Evolutionary conservation across 2,329 filamentous ascomycete species (phyloP).

Genomic region (Colletotrichum phormii): DNA sequence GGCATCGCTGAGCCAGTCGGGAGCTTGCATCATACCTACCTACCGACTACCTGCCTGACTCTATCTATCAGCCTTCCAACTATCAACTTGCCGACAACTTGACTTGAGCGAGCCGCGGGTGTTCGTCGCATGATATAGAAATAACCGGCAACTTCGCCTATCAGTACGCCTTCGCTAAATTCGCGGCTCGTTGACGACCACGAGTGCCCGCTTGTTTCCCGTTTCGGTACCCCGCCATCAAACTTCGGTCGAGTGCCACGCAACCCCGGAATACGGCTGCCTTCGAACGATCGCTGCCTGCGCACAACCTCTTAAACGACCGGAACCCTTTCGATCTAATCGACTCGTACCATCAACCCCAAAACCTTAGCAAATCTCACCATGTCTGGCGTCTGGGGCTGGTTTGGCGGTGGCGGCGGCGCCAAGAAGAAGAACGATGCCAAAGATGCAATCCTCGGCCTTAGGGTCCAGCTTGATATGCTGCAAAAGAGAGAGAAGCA

Average conservation of each 20-base stretch:
- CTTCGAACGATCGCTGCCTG: conserved; percentile 27
- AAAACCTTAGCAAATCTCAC: conserved; percentile 41
- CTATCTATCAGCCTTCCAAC: conserved; percentile 28
- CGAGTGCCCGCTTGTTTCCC: conserved; percentile 27
- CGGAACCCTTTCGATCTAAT: background rate
- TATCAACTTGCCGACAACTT: conserved; percentile 26
- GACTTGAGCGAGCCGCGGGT: conserved; percentile 23
- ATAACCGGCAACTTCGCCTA: background rate
- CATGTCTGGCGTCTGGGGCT: conserved; percentile 82
- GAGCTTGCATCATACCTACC: conserved; percentile 35
- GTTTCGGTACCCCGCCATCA: conserved; percentile 37
- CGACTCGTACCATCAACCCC: background rate
- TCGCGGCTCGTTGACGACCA: conserved; percentile 20
- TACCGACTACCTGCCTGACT: conserved; percentile 8
- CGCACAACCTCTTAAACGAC: conserved; percentile 23
- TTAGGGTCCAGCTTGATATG: conserved; percentile 95
- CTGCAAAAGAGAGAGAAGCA: conserved; percentile 96
- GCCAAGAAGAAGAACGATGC: conserved; percentile 83
- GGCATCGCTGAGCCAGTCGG: conserved; percentile 34
- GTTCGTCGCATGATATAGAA: conserved; percentile 21
- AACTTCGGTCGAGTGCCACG: conserved; percentile 36
- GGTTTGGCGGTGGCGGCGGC: conserved; percentile 87
- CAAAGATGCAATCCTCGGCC: conserved; percentile 93
- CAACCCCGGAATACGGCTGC: conserved; percentile 34
- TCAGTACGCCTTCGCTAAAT: background rate